Conservation (phyloP, 257 asterid species). For the Linderniella brevidens region DNA sequence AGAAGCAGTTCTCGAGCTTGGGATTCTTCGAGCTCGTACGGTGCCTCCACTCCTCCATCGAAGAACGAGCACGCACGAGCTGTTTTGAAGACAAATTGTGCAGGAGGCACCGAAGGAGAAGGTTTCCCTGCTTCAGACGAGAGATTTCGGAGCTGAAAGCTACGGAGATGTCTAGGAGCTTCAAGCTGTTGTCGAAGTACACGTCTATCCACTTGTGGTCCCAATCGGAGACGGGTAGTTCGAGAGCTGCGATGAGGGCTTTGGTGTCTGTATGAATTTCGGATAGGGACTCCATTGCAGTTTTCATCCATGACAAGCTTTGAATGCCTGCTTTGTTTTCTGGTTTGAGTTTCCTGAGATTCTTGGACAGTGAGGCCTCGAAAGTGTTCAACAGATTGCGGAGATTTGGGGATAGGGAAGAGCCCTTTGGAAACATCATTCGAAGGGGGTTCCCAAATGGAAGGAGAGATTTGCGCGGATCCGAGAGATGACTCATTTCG, state of each 20-base stretch:
- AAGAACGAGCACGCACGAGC: slow-evolving; percentile 23
- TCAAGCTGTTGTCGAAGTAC: slow-evolving; percentile 32
- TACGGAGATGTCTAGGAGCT: slow-evolving; percentile 33
- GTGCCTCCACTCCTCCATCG: slow-evolving; percentile 29
- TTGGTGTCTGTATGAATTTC: slow-evolving; percentile 28
- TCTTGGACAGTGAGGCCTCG: slow-evolving; percentile 24
- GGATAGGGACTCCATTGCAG: slow-evolving; percentile 24
- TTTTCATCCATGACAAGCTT: slow-evolving; percentile 32
- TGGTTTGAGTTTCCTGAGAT: slow-evolving; percentile 25
- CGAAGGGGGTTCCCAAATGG: slow-evolving; percentile 36
- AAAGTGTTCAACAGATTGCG: slow-evolving; percentile 22
- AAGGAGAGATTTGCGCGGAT: slow-evolving; percentile 18
- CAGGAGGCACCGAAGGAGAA: slow-evolving; percentile 25
- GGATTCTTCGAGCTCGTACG: slow-evolving; percentile 28
- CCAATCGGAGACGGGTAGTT: slow-evolving; percentile 33
- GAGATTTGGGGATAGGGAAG: slow-evolving; percentile 21
- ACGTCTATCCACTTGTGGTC: slow-evolving; percentile 47
- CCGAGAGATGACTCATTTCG: slow-evolving; percentile 24
- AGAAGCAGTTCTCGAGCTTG: slow-evolving; percentile 25
- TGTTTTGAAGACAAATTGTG: slow-evolving; percentile 12
- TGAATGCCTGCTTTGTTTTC: slow-evolving; percentile 19
- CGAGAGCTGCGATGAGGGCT: slow-evolving; percentile 27
- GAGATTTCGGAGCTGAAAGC: slow-evolving; percentile 38
- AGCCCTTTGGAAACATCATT: slow-evolving; percentile 28
- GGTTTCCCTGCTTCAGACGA: slow-evolving; percentile 29